These are phyloP conservation scores for Coemansia sp. DNA, from an alignment of 192 early-diverging fungal genomes.

Conservation along the genomic window DNA sequence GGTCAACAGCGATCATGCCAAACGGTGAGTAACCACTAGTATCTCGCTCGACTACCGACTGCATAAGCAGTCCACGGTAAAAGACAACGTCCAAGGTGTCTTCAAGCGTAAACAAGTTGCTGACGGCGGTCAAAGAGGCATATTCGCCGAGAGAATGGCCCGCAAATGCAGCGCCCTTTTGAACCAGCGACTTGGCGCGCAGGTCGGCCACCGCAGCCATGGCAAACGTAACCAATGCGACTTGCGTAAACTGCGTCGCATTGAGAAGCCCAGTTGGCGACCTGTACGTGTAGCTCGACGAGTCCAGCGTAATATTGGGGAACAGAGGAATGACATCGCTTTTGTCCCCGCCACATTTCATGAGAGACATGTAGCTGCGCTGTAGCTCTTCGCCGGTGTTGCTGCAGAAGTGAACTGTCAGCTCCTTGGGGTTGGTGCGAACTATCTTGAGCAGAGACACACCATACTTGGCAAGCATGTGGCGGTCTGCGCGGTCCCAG, in stretches of 20 bases:
- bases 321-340: background rate
- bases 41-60: conserved; percentile 83
- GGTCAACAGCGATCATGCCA: conserved; percentile 93
- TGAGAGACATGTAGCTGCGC: conserved; percentile 62
- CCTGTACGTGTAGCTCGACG: conserved; percentile 76
- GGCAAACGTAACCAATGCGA: conserved; percentile 78
- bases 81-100: conserved; percentile 84
- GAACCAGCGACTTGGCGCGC: conserved; percentile 78
- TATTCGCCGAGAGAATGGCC: conserved; percentile 95
- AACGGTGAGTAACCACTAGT: conserved; percentile 76
- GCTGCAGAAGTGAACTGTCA: conserved; percentile 76
- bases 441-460: conserved; percentile 91
- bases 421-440: conserved; percentile 67
- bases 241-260: conserved; percentile 94
- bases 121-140: conserved; percentile 77
- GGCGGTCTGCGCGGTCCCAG: conserved; percentile 91
- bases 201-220: conserved; percentile 86
- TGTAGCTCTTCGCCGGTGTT: conserved; percentile 77
- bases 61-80: conserved; percentile 96
- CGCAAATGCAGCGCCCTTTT: conserved; percentile 74
- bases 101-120: conserved; percentile 75
- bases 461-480: conserved; percentile 81
- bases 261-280: conserved; percentile 77
- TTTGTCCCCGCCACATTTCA: background rate
- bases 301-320: conserved; percentile 64